Base-by-base conservation (phyloP, 768 basidiomycete genomes). In the Termitomyces sp. region DNA sequence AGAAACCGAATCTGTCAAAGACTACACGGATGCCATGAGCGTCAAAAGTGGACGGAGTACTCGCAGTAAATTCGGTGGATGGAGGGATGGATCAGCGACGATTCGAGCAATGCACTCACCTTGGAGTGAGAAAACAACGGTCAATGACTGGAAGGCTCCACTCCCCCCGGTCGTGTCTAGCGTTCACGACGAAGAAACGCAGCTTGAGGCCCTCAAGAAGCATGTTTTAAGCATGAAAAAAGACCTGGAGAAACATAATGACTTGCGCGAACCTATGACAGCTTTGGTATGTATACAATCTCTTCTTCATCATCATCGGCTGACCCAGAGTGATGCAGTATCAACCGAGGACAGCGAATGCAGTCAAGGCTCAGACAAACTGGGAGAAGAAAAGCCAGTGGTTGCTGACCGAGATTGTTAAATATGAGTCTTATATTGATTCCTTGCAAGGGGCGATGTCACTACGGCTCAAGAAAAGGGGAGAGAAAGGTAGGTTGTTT, bases 71-170 rank as follows among this genome's bases (percentile, higher is more conserved):
- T 87, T 89, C 65, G 84, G 66, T 66, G 84, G 64, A 43, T 86
- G 87, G 83, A 80, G 80, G 62, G 87, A 92, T 20, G 85, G 85
- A 5, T 74, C 76, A 14, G 76, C 84, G 36, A 88, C 86, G 11
- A 75, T 89, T 56, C 80, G 91, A 8, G 80, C 78, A 22, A 73
- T 80, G 7, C 79, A 81, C 67, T 88, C 90, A n/a, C 87, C 90
- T 0, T 88, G 86, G 79, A 72, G 76, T 18, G 94, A 98, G 62
- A 79, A 87, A 65, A 83, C 82, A 8, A 81, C 79, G 69, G 82
- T 99, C 68, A 90, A 87, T 65, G 97, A 99, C 52, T 99, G 97
- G 97, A 95, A 94, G 67, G 79, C 92, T 6, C 95, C 97, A 0
- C 76, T 89, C 67, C 86, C 90, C 0, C 91, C 96, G 16, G 82